Evolutionary conservation across 2,329 filamentous ascomycete species (phyloP).

Genomic region (Penicillium sp.): DNA sequence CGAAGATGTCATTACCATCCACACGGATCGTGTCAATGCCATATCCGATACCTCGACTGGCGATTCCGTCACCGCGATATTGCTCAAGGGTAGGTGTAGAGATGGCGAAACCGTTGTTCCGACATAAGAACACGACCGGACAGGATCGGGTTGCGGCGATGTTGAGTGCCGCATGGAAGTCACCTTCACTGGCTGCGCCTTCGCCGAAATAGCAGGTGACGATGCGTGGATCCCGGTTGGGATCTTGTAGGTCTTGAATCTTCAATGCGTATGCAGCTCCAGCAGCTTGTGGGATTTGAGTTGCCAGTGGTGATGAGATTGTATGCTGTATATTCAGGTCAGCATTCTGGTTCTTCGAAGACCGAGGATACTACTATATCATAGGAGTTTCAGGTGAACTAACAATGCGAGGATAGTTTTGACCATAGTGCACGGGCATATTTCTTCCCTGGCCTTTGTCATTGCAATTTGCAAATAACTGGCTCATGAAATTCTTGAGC

Average conservation of each 20-base stretch:
- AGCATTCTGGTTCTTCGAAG: neutral
- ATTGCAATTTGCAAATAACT: conserved; percentile 83
- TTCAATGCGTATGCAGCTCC: conserved; percentile 88
- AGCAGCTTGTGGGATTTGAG: conserved; percentile 83
- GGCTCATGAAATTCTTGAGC: conserved; percentile 88
- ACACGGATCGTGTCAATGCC: conserved; percentile 92
- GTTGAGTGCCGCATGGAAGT: conserved; percentile 89
- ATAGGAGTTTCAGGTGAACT: conserved; percentile 29
- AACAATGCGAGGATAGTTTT: conserved; percentile 78
- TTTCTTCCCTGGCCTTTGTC: conserved; percentile 82
- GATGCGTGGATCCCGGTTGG: conserved; percentile 65
- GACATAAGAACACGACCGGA: conserved; percentile 84
- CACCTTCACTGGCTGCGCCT: conserved; percentile 84
- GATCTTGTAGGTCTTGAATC: conserved; percentile 72
- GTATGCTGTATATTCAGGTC: conserved; percentile 68
- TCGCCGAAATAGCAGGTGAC: conserved; percentile 88
- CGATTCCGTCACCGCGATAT: conserved; percentile 88
- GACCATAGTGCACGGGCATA: conserved; percentile 97
- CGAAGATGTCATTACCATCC: conserved; percentile 93
- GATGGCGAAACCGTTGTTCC: conserved; percentile 83
- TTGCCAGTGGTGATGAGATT: conserved; percentile 81
- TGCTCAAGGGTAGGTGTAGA: conserved; percentile 77
- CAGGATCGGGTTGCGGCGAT: conserved; percentile 87
- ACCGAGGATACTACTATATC: neutral
- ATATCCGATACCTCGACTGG: conserved; percentile 81